Evolutionary conservation across 1,139 yeast genomes (phyloP).

Genomic region (Pichia sp.): DNA sequence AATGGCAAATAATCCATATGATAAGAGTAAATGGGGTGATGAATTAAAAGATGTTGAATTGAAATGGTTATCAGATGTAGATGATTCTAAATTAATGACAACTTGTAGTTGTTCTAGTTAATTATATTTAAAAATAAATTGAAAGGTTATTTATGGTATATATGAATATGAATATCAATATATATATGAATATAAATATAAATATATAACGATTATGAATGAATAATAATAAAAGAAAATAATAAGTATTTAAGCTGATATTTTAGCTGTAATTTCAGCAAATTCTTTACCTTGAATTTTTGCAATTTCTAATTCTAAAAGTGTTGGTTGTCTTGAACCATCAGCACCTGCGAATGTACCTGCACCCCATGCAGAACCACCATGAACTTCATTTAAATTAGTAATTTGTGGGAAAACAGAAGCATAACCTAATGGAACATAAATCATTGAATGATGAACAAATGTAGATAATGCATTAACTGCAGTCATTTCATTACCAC

Average conservation of each 20-base stretch:
- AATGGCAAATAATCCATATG: constrained; percentile 63
- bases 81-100: constrained; percentile 47
- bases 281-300: constrained; percentile 56
- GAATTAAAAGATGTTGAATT: constrained; percentile 50
- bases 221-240: too few relatives aligned
- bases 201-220: not conserved
- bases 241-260: constrained; percentile 3
- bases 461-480: constrained; percentile 59
- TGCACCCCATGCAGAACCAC: constrained; percentile 86
- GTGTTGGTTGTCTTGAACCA: constrained; percentile 67
- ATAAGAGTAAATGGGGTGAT: constrained; percentile 55
- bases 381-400: constrained; percentile 63
- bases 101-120: constrained; percentile 65
- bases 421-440: constrained; percentile 73
- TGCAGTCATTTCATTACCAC: constrained; percentile 73
- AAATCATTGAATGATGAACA: constrained; percentile 72
- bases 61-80: constrained; percentile 47
- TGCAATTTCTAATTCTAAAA: constrained; percentile 58
- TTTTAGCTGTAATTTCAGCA: constrained; percentile 33
- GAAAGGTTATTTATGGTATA: not conserved
- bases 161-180: not conserved
- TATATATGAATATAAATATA: not conserved
- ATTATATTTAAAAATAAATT: too few relatives aligned
- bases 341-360: constrained; percentile 73
- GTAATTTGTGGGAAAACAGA: constrained; percentile 50